Evolutionary conservation across 2,329 filamentous ascomycete species (phyloP).

Genomic region (Pseudogymnoascus sp.): DNA sequence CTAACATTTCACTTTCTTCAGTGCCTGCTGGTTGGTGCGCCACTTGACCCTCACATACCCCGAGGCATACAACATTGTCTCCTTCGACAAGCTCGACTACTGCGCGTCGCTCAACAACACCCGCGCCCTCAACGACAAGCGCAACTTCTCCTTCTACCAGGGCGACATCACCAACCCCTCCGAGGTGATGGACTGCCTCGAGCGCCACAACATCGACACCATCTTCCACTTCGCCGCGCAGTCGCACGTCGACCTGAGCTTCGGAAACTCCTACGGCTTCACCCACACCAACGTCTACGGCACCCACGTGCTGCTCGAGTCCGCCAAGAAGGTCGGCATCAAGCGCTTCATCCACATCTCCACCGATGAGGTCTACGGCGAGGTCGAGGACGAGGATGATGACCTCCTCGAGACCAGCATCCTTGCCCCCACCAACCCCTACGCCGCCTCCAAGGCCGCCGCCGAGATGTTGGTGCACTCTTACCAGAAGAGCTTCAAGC

Average conservation of each 20-base stretch:
- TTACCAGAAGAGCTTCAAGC: slow-evolving; percentile 75
- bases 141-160: slow-evolving; percentile 72
- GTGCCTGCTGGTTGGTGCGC: slow-evolving; percentile 74
- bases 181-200: slow-evolving; percentile 62
- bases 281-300: slow-evolving; percentile 76
- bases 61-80: slow-evolving; percentile 67
- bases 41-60: slow-evolving; percentile 69
- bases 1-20: slow-evolving; percentile 28
- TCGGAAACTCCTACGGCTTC: slow-evolving; percentile 74
- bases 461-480: slow-evolving; percentile 81
- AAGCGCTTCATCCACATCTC: slow-evolving; percentile 73
- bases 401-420: slow-evolving; percentile 66
- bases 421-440: slow-evolving; percentile 72
- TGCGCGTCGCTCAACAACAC: slow-evolving; percentile 77
- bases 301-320: slow-evolving; percentile 74
- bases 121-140: slow-evolving; percentile 53
- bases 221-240: slow-evolving; percentile 82
- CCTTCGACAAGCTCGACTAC: slow-evolving; percentile 79
- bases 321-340: slow-evolving; percentile 62
- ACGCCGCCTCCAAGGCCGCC: slow-evolving; percentile 71
- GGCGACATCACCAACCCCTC: slow-evolving; percentile 67
- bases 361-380: slow-evolving; percentile 80
- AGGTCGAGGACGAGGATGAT: slow-evolving; percentile 63
- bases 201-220: slow-evolving; percentile 66
- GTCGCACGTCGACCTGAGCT: slow-evolving; percentile 74